Evolutionary conservation across 257 asterid species (phyloP), one percentile per base, ranked within the genome.

Genomic region (Sherardia arvensis): DNA sequence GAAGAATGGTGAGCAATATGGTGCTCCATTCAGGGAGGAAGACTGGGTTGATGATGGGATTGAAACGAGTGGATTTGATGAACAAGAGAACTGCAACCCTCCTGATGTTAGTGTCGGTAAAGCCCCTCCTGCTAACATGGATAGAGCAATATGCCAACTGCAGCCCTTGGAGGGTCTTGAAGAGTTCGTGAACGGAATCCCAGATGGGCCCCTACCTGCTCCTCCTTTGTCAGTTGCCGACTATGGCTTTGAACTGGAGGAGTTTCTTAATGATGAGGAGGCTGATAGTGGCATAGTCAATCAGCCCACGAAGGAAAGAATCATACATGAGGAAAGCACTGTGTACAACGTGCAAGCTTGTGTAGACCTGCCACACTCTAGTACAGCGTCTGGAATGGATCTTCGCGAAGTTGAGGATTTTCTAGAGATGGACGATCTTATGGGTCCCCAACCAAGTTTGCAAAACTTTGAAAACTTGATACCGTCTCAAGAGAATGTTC

Each of bases 1-100:
- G n/a, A 93, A 90, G 76, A 90, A 90, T 64, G 96, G 99, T 1
- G 99, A 87, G 85, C 91, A 93, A 67, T 93, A 93, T 73, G 99
- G 99, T 34, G 99, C 99, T 14, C 82, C 79, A 1, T 93, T 93
- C 66, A 81, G 75, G 73, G 99, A 93, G 71, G 99, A 93, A 75
- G 95, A 93, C 18, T 93, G 99, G 99, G 80, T 40, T 56, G 84
- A 80, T 49, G 95, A 80, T 65, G 90, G 71, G 28, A 21, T 25
- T 26, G 77, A 76, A 32, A 71, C 67, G 32, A 69, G 71, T 54
- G 65, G 65, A 54, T 45, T 58, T 47, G 40, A 63, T 34, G 81
- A 73, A 43, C 58, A 8, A 32, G 81, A 72, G 72, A 78, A 14
- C n/a, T 43, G 51, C 21, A 43, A 1, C 7, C 51, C 29, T 59